Evolutionary conservation across 495 filamentous ascomycete genomes (phyloP).

Genomic region (Aspergillus nanangensis): DNA sequence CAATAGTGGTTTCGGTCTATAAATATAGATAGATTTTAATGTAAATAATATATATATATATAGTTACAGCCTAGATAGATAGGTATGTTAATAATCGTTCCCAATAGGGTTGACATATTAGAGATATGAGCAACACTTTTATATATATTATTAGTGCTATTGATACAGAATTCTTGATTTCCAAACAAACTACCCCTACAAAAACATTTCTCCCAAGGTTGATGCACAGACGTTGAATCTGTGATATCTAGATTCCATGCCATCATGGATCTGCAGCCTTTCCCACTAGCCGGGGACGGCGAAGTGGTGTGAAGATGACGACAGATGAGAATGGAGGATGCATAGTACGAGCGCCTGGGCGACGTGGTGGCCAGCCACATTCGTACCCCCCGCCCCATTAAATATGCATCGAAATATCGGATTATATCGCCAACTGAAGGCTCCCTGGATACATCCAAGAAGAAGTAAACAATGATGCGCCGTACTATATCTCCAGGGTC

Average conservation of each 20-base stretch:
- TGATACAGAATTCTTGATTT: neutral
- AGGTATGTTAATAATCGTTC: too few relatives aligned
- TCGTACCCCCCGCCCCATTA: too few relatives aligned
- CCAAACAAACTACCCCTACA: neutral
- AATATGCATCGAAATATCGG: too few relatives aligned
- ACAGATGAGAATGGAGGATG: neutral
- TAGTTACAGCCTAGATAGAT: too few relatives aligned
- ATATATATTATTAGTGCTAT: too few relatives aligned
- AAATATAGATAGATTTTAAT: neutral
- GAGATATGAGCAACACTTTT: too few relatives aligned
- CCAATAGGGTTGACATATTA: too few relatives aligned
- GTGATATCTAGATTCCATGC: neutral
- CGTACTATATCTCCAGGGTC: too few relatives aligned
- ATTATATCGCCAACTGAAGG: too few relatives aligned
- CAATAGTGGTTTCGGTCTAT: too few relatives aligned
- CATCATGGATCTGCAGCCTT: slow-evolving; percentile 1
- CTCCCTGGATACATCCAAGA: too few relatives aligned
- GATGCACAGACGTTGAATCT: neutral
- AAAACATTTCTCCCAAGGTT: neutral
- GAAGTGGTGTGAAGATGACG: slow-evolving; percentile 6
- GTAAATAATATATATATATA: neutral
- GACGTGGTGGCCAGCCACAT: neutral
- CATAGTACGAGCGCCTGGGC: neutral
- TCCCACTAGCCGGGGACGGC: neutral
- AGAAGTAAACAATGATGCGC: too few relatives aligned